Evolutionary conservation across 169 alveolate genomes (phyloP), one percentile per base, ranked within the genome.

Genomic region (Babesia caballi): DNA sequence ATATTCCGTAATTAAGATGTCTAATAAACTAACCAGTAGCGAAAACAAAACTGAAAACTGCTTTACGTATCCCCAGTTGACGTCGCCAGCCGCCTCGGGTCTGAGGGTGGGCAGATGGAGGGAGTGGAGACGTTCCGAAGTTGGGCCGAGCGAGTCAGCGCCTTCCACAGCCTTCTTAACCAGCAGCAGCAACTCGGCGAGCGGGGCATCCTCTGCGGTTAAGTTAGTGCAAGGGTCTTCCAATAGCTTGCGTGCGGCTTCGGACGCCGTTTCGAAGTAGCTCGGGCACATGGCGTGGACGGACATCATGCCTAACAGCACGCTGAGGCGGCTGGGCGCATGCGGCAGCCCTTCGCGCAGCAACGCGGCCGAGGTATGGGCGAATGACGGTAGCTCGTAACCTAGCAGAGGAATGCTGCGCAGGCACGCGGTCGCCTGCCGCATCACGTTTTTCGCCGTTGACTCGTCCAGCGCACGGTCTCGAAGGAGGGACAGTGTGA

Each of bases 151-250:
- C 44, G 47, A 46, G n/a, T 32, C 25, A 9, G 17, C 21, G 0
- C 73, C 73, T 36, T 63, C 73, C 19, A 23, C 30, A 0, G 35
- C 14, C 17, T 4, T 11, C 52, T 47, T 44, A 14, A 63, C 59
- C 3, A 52, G 12, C 36, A 63, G 60, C 47, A 63, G 73, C 25
- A 63, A 23, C 60, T 63, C 73, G 0, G 60, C 47, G 38, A 63
- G 46, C 8, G 60, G 61, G 0, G 33, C 19, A 42, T 46, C 73
- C 1, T 63, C 73, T 9, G 27, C 23, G 14, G 50, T 32, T 12
- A 63, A 9, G 4, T 2, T 27, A 1, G 14, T 32, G 11, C 33
- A 17, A 0, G 58, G 49, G 25, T 49, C 73, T 4, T 42, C n/a
- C 14, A 63, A 36, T 23, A 63, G 17, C 33, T 11, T 11, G 21